phyloP scores from a whole-genome alignment of 345 rosid genomes.

The Aquilaria malaccensis region DNA sequence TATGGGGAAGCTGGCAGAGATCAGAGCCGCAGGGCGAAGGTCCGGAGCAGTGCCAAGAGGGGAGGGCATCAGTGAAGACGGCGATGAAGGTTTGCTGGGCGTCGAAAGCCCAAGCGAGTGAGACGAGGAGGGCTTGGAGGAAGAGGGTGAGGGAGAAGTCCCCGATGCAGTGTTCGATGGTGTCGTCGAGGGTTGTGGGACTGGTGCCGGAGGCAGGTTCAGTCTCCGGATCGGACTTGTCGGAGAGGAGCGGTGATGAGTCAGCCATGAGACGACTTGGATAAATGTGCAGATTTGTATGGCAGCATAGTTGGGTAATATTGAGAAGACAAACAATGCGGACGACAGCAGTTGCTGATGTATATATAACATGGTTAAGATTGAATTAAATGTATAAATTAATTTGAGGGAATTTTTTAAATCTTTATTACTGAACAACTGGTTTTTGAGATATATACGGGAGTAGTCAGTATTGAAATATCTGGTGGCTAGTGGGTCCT shows the following conservation, averaged over 20 bases:
- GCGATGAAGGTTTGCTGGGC: constrained; percentile 63
- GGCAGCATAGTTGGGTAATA: no score
- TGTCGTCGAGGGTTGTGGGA: constrained; percentile 7
- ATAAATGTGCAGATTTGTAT: not conserved
- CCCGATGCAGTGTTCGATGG: constrained; percentile 23
- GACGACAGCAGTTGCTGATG: no score
- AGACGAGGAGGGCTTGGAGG: constrained; percentile 44
- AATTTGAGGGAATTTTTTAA: no score
- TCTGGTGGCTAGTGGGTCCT: no score
- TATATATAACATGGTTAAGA: no score
- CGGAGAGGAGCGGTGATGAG: not conserved
- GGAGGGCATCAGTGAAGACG: constrained; percentile 48
- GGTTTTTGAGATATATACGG: no score
- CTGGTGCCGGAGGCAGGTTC: not conserved
- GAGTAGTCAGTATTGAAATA: no score
- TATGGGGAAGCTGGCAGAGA: constrained; percentile 31
- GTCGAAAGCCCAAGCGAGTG: constrained; percentile 45
- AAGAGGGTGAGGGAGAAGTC: constrained; percentile 27
- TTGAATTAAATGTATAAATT: no score
- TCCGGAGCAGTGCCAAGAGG: constrained; percentile 45
- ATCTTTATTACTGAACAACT: no score
- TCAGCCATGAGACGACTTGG: constrained; percentile 5
- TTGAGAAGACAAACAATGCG: no score
- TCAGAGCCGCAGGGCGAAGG: constrained; percentile 17
- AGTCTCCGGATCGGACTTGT: not conserved